Evolutionary conservation across 305 asterid species (phyloP).

Genomic region (Fraxinus platypoda): DNA sequence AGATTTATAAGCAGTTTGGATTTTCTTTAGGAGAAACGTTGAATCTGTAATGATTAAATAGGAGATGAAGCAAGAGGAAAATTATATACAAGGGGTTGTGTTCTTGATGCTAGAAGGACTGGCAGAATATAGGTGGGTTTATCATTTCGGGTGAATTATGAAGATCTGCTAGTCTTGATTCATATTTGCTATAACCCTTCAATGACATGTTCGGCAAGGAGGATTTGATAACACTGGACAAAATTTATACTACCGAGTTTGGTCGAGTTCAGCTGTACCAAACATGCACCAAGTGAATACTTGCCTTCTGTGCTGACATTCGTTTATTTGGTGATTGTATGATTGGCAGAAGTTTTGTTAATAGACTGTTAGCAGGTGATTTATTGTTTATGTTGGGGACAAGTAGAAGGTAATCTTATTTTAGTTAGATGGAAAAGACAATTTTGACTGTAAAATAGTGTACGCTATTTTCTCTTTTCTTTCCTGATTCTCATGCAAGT

Average conservation of each 20-base stretch:
- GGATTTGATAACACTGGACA: neutral
- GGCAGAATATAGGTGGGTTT: neutral
- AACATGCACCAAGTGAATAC: conserved; percentile 3
- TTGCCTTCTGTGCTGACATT: conserved; percentile 36
- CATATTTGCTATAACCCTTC: neutral
- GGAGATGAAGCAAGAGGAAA: neutral
- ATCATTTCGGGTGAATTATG: neutral
- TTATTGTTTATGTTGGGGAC: conserved; percentile 11
- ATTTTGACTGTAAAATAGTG: neutral
- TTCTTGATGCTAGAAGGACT: neutral
- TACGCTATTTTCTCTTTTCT: neutral
- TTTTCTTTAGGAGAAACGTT: neutral
- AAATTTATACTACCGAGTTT: neutral
- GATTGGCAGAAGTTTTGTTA: neutral
- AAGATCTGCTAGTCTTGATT: neutral
- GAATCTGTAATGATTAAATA: neutral
- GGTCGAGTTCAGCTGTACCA: neutral
- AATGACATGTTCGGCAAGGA: neutral
- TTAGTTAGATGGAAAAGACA: neutral
- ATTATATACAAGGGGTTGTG: neutral
- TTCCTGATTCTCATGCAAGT: neutral
- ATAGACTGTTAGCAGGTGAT: conserved; percentile 5
- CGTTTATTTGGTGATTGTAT: conserved; percentile 39
- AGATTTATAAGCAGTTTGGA: neutral
- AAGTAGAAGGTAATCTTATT: neutral